phyloP scores from a whole-genome alignment of 257 asterid species.

The Solanum sejunctum region DNA sequence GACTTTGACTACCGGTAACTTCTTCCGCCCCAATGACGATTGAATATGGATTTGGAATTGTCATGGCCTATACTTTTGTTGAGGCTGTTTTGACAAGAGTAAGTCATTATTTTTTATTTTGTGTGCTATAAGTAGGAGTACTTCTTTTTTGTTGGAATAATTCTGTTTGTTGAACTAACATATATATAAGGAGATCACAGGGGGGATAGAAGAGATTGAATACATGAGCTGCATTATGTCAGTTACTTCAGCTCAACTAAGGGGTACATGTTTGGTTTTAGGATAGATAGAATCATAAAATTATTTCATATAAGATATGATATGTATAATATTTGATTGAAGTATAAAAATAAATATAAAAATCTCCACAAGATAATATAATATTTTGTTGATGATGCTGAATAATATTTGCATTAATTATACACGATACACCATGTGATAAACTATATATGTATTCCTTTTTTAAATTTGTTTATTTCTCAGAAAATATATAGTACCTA shows the following conservation, averaged over 20 bases:
- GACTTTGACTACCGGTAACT: conserved; percentile 39
- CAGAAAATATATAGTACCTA: not conserved
- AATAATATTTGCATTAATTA: too few relatives aligned
- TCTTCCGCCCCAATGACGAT: conserved; percentile 12
- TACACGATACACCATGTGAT: too few relatives aligned
- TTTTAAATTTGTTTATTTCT: too few relatives aligned
- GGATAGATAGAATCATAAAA: not conserved
- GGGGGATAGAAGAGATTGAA: not conserved
- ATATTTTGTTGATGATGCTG: too few relatives aligned
- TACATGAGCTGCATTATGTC: not conserved
- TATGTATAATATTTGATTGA: too few relatives aligned
- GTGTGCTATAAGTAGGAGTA: not conserved
- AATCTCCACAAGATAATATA: not conserved
- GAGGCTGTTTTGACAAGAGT: not conserved
- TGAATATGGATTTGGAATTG: not conserved
- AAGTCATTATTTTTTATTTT: conserved; percentile 10
- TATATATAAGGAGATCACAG: not conserved
- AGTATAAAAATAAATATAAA: too few relatives aligned
- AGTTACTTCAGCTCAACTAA: not conserved
- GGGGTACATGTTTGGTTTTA: not conserved
- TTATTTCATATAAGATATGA: too few relatives aligned
- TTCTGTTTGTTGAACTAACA: not conserved
- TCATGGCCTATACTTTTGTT: not conserved
- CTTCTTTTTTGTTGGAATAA: not conserved
- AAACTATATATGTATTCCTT: too few relatives aligned